phyloP scores from a whole-genome alignment of 345 rosid species.

The Fremontodendron californicum region DNA sequence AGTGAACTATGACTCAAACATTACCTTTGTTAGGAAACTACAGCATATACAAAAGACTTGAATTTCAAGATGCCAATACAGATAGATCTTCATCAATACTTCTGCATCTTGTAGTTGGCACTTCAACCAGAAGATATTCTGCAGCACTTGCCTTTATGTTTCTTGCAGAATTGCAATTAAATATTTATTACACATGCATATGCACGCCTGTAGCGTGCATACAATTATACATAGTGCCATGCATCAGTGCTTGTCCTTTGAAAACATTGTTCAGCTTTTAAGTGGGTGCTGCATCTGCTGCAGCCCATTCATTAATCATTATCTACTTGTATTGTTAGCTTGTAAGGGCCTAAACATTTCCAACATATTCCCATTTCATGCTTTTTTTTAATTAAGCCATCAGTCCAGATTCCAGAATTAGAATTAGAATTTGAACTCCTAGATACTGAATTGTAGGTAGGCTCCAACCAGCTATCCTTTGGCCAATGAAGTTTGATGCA shows the following conservation, averaged over 20 bases:
- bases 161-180: background rate
- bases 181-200: background rate
- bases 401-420: background rate
- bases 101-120: too few relatives aligned
- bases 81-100: background rate
- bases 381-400: background rate
- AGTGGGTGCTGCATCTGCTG: too few relatives aligned
- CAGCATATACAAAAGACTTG: background rate
- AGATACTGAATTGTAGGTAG: too few relatives aligned
- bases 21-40: background rate
- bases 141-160: background rate
- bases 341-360: background rate
- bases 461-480: slow-evolving; percentile 56
- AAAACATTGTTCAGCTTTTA: background rate
- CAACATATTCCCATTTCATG: background rate
- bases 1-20: background rate
- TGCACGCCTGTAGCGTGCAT: background rate
- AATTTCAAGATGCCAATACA: background rate
- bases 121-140: background rate
- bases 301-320: too few relatives aligned
- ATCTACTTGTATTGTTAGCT: background rate
- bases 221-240: background rate
- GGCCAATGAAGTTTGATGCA: slow-evolving; percentile 54
- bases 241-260: background rate
- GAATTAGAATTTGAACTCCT: too few relatives aligned